phyloP scores from a whole-genome alignment of 1,284 basidiomycete genomes.

The Cryptococcus floricola region DNA sequence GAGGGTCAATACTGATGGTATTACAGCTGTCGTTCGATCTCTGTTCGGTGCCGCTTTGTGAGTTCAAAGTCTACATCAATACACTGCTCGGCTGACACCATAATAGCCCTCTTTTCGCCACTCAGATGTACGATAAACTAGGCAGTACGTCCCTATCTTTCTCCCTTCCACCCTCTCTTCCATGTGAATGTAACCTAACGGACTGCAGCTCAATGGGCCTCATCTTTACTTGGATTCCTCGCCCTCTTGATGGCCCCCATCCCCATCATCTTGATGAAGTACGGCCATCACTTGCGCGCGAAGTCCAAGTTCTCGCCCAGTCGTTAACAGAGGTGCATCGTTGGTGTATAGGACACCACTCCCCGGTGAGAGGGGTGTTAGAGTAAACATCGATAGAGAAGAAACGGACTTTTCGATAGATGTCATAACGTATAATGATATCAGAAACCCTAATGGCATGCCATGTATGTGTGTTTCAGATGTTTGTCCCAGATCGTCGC shows the following conservation, averaged over 20 bases:
- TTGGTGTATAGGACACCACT: too few relatives aligned
- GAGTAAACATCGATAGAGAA: too few relatives aligned
- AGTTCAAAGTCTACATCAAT: not conserved
- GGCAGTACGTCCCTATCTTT: slow-evolving; percentile 27
- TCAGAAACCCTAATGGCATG: too few relatives aligned
- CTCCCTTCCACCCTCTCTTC: not conserved
- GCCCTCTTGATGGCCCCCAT: slow-evolving; percentile 46
- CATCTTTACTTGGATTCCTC: slow-evolving; percentile 44
- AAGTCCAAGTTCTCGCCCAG: slow-evolving; percentile 48
- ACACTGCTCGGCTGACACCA: not conserved
- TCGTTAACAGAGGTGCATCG: too few relatives aligned
- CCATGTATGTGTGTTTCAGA: too few relatives aligned
- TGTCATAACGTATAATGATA: too few relatives aligned
- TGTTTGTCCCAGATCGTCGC: too few relatives aligned
- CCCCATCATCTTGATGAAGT: slow-evolving; percentile 50
- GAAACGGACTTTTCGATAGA: too few relatives aligned
- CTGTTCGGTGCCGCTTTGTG: slow-evolving; percentile 50
- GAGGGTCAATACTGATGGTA: not conserved
- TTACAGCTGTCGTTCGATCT: slow-evolving; percentile 50
- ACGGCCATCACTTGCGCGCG: slow-evolving; percentile 50
- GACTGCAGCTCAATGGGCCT: slow-evolving; percentile 38
- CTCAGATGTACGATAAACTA: slow-evolving; percentile 53
- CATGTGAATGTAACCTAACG: not conserved
- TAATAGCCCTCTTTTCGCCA: slow-evolving; percentile 51
- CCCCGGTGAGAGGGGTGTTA: too few relatives aligned